Conservation (phyloP, 345 rosid genomes). For the Eutrema japonicum region DNA sequence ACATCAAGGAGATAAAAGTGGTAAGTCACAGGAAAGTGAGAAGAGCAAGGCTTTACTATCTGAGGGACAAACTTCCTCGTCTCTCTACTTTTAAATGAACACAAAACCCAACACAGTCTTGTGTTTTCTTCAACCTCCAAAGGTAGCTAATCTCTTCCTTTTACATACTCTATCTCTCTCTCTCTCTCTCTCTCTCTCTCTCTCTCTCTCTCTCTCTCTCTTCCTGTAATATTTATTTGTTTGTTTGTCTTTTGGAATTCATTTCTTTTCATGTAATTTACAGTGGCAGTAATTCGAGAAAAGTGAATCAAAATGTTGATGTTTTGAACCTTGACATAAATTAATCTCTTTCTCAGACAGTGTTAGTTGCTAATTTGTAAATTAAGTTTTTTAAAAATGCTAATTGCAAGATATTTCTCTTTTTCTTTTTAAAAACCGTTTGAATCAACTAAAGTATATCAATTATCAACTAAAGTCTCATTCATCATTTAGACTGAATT, state of each 20-base stretch:
- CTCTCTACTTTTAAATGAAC: conserved; percentile 80
- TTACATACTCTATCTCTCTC: not conserved
- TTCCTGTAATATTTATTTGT: conserved; percentile 6
- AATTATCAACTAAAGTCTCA: no score
- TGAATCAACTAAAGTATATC: no score
- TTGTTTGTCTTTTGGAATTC: not conserved
- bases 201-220: not conserved
- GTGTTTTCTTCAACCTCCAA: conserved; percentile 20
- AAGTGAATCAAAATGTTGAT: conserved; percentile 32
- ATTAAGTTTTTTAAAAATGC: no score
- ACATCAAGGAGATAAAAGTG: conserved; percentile 74
- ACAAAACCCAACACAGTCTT: conserved; percentile 22
- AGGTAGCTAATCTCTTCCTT: conserved; percentile 9
- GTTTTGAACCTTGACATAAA: not conserved
- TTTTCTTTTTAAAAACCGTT: no score
- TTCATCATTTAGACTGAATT: not conserved
- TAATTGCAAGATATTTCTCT: no score
- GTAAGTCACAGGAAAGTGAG: conserved; percentile 73
- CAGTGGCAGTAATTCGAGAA: not conserved
- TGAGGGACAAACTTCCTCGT: conserved; percentile 88
- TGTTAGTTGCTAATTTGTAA: not conserved
- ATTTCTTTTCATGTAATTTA: conserved; percentile 17
- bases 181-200: not conserved
- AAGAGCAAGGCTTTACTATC: conserved; percentile 85
- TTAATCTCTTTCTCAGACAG: not conserved